phyloP scores from a whole-genome alignment of 345 rosid genomes.

The Cochlearia excelsa region DNA sequence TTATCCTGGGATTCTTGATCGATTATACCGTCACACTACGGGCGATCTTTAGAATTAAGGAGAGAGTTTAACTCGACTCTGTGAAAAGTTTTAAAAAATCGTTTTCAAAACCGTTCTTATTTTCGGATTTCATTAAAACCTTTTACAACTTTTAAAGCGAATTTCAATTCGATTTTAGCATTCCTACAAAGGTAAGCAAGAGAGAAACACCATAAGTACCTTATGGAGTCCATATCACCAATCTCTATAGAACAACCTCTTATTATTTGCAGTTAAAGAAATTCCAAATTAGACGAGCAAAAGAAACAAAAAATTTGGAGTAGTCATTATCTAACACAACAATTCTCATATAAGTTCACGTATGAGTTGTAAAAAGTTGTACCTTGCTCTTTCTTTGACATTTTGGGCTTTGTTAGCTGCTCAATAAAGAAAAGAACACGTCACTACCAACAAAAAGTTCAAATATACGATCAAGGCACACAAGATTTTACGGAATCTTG shows the following conservation, averaged over 20 bases:
- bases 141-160: too few relatives aligned
- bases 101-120: too few relatives aligned
- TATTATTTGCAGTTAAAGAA: constrained; percentile 40
- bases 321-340: too few relatives aligned
- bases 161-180: too few relatives aligned
- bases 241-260: constrained; percentile 51
- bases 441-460: constrained; percentile 18
- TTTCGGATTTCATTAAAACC: too few relatives aligned
- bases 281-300: not conserved
- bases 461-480: not conserved
- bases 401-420: constrained; percentile 67
- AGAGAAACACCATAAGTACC: too few relatives aligned
- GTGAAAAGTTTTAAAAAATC: too few relatives aligned
- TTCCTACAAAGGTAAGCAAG: too few relatives aligned
- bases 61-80: too few relatives aligned
- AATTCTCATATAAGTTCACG: not conserved
- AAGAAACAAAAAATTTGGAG: not conserved
- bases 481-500: not conserved
- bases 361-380: constrained; percentile 24
- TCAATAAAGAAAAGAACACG: constrained; percentile 14
- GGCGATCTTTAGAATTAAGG: too few relatives aligned
- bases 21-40: too few relatives aligned
- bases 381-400: constrained; percentile 73
- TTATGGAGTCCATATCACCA: constrained; percentile 26
- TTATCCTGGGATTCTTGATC: too few relatives aligned